Evolutionary conservation across 2,329 filamentous ascomycete genomes (phyloP), one percentile per base, ranked within the genome.

Genomic region (Alternaria longipes): DNA sequence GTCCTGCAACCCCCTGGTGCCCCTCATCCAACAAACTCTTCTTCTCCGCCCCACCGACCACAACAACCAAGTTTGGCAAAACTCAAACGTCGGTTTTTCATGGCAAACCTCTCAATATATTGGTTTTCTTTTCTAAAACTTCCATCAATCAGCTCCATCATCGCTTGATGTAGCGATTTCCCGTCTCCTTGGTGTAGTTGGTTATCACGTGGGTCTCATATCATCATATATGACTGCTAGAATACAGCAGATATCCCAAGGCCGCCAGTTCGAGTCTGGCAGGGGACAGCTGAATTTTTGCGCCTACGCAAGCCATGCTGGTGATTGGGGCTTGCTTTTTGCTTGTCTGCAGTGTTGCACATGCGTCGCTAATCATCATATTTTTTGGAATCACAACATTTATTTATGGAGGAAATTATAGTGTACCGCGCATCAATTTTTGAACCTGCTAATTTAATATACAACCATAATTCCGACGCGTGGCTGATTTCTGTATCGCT

Each of bases 181-280:
- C 28, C 11, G 71, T 71, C 68, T 74, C 73, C 66, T 76, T 74
- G 71, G 74, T 76, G 73, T 76, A 76, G 74, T 74, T 65, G 73
- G 72, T 75, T 74, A 74, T 75, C 72, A 76, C 72, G 73, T 76
- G 67, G 73, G 73, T 76, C 74, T 76, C 74, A 76, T 74, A 75
- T 62, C 56, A 50, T 51, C 60, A 59, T 24, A 59, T 73, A 70
- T 76, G 74, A 76, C 70, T 75, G 56, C 58, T 72, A 64, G 16
- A 30, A 55, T 54, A 54, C 42, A 63, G 60, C 50, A 64, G 71
- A 69, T 54, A 75, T 75, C 73, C 73, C 67, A 75, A 75, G 73
- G 72, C 66, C 73, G 68, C 73, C 72, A 75, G 73, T 75, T 75
- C 73, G 73, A 75, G 60, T 75, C 73, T 75, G 72, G 72, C 68